Evolutionary conservation across 2,329 filamentous ascomycete species (phyloP).

Genomic region (Stagonosporopsis rhizophila): DNA sequence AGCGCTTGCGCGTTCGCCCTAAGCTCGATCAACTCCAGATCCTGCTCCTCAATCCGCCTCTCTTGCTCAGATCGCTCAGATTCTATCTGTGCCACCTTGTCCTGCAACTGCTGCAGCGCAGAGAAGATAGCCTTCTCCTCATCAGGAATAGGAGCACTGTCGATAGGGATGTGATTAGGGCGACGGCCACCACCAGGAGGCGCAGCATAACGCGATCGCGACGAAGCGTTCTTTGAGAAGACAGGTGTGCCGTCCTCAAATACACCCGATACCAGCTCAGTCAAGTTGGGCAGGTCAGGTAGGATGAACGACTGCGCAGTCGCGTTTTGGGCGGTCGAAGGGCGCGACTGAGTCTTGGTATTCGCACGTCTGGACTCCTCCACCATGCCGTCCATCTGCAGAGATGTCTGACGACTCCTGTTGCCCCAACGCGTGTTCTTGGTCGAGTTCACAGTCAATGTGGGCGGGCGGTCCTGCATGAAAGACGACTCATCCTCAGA

Average conservation of each 20-base stretch:
- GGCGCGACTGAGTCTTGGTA: conserved; percentile 39
- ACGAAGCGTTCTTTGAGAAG: conserved; percentile 58
- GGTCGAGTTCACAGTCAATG: conserved; percentile 48
- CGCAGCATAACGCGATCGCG: conserved; percentile 63
- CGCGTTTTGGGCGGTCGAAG: conserved; percentile 55
- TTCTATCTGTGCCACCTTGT: conserved; percentile 64
- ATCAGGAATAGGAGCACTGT: conserved; percentile 63
- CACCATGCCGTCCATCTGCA: conserved; percentile 41
- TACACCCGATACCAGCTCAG: conserved; percentile 66
- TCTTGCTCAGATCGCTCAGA: conserved; percentile 61
- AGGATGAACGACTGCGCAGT: conserved; percentile 68
- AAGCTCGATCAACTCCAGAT: conserved; percentile 60
- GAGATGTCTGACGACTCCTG: conserved; percentile 51
- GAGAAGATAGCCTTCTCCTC: conserved; percentile 70
- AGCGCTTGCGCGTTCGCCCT: conserved; percentile 55
- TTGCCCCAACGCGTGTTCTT: conserved; percentile 64
- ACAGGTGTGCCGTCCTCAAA: conserved; percentile 65
- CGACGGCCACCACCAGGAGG: conserved; percentile 44
- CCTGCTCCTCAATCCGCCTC: conserved; percentile 58
- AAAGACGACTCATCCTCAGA: conserved; percentile 62
- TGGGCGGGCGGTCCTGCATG: conserved; percentile 58
- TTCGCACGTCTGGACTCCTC: conserved; percentile 32
- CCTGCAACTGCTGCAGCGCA: conserved; percentile 65
- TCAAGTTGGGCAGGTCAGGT: conserved; percentile 67
- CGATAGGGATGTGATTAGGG: conserved; percentile 55